A percentile compares a stretch with the other conserved stretches of the same genome.
Evolutionary conservation across 208 protist species (phyloP).

Genomic region (Trypanosoma avium): DNA sequence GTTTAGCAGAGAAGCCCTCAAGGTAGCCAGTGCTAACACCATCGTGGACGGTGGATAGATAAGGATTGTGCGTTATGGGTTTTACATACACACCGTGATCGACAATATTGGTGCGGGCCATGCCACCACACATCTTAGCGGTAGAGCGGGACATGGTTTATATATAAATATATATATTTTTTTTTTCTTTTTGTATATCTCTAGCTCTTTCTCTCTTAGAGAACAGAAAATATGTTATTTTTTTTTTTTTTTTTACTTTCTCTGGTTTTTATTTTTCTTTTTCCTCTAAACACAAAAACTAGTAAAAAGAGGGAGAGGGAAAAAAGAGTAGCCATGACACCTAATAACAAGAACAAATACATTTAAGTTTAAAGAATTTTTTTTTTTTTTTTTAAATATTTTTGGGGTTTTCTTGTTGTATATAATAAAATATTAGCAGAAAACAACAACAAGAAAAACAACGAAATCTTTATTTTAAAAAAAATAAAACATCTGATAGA

Average conservation of each 20-base stretch:
- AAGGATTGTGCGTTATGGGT: conserved; percentile 77
- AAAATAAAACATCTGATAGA: too few relatives aligned
- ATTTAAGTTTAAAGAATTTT: too few relatives aligned
- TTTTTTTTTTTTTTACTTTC: background rate
- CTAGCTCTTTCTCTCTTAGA: background rate
- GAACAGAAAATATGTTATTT: background rate
- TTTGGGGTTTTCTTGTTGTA: too few relatives aligned
- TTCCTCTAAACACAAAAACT: too few relatives aligned
- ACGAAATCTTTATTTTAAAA: too few relatives aligned
- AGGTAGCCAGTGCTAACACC: conserved; percentile 70
- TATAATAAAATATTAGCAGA: too few relatives aligned
- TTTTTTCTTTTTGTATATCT: background rate
- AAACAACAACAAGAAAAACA: too few relatives aligned
- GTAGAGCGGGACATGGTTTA: conserved; percentile 58
- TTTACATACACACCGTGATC: conserved; percentile 78
- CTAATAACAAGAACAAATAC: too few relatives aligned
- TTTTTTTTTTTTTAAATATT: too few relatives aligned
- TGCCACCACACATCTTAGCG: conserved; percentile 53
- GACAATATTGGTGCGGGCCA: conserved; percentile 58
- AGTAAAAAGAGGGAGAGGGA: too few relatives aligned
- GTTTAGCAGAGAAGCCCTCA: conserved; percentile 64
- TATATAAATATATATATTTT: background rate
- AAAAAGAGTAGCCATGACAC: too few relatives aligned
- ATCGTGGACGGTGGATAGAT: conserved; percentile 65
- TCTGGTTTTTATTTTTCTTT: background rate